Evolutionary conservation across 1,139 yeast genomes (phyloP).

Genomic region (Dujonia santamariae): DNA sequence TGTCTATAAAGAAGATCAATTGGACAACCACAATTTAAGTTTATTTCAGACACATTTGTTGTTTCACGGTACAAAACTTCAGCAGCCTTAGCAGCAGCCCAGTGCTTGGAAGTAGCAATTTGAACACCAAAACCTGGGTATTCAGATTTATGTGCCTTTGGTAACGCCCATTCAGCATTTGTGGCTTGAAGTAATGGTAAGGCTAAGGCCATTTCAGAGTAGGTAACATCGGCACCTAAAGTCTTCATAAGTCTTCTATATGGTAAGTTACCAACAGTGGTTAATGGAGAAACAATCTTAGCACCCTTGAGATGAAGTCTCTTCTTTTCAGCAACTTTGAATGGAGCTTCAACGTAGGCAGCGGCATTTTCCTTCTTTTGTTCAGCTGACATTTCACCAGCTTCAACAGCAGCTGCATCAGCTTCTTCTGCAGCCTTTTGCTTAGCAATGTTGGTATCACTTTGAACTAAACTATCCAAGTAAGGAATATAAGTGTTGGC

Average conservation of each 20-base stretch:
- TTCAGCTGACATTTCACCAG: conserved; percentile 19
- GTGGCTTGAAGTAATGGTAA: conserved; percentile 85
- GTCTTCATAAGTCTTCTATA: conserved; percentile 89
- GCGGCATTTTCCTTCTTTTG: conserved; percentile 28
- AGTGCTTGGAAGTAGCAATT: conserved; percentile 85
- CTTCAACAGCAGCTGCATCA: conserved; percentile 20
- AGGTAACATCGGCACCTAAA: conserved; percentile 90
- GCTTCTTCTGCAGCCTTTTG: conserved; percentile 21
- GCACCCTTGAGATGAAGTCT: conserved; percentile 63
- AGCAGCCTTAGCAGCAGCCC: conserved; percentile 92
- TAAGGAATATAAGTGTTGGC: conserved; percentile 55
- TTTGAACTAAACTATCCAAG: conserved; percentile 47
- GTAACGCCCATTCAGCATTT: conserved; percentile 96
- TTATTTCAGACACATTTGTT: conserved; percentile 66
- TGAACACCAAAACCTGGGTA: conserved; percentile 92
- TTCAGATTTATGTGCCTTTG: conserved; percentile 83
- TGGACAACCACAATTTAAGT: conserved; percentile 96
- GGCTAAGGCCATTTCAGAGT: conserved; percentile 91
- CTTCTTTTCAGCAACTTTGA: conserved; percentile 79
- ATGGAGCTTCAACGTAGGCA: conserved; percentile 72
- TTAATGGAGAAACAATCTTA: conserved; percentile 89
- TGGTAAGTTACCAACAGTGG: conserved; percentile 97
- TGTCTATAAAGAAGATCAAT: conserved; percentile 86
- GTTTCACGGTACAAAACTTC: conserved; percentile 66
- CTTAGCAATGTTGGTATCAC: conserved; percentile 36